These are phyloP conservation scores for Pseudoperonospora humuli DNA, from an alignment of 352 stramenopile genomes.

Conservation along the genomic window DNA sequence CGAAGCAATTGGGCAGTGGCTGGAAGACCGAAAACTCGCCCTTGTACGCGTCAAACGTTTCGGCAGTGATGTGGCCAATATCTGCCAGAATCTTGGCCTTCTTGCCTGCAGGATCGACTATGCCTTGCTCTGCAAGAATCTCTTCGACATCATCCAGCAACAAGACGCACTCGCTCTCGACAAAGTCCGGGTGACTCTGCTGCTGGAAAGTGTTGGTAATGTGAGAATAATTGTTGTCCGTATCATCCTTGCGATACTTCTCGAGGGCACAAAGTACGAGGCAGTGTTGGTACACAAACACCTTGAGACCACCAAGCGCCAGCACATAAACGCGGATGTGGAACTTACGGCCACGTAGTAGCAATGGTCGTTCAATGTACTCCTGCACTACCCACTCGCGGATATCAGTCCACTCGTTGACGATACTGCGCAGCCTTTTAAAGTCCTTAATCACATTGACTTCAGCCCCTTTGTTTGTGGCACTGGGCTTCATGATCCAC, in stretches of 20 bases:
- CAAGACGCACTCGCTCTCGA: constrained; percentile 61
- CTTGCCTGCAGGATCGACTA: constrained; percentile 25
- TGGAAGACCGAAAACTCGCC: constrained; percentile 70
- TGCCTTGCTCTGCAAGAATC: constrained; percentile 39
- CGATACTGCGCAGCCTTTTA: constrained; percentile 48
- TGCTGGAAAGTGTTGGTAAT: constrained; percentile 80
- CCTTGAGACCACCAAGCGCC: constrained; percentile 44
- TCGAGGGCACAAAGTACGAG: constrained; percentile 50
- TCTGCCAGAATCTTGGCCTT: constrained; percentile 53
- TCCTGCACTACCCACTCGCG: constrained; percentile 59
- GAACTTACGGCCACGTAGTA: constrained; percentile 62
- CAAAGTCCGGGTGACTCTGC: constrained; percentile 54
- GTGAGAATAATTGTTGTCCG: constrained; percentile 54
- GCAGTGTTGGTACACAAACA: constrained; percentile 65
- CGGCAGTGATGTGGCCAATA: constrained; percentile 49
- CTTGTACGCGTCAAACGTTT: constrained; percentile 66
- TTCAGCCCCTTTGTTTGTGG: constrained; percentile 66
- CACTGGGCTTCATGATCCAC: constrained; percentile 75
- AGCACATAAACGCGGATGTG: constrained; percentile 63
- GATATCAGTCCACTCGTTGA: constrained; percentile 61
- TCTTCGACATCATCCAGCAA: constrained; percentile 48
- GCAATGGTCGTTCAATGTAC: constrained; percentile 43
- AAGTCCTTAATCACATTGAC: constrained; percentile 58
- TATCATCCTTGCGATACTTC: constrained; percentile 35
- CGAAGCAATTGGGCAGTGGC: constrained; percentile 61